Evolutionary conservation across 78 protist genomes (phyloP).

Genomic region (Dictyostelium firmibasis): DNA sequence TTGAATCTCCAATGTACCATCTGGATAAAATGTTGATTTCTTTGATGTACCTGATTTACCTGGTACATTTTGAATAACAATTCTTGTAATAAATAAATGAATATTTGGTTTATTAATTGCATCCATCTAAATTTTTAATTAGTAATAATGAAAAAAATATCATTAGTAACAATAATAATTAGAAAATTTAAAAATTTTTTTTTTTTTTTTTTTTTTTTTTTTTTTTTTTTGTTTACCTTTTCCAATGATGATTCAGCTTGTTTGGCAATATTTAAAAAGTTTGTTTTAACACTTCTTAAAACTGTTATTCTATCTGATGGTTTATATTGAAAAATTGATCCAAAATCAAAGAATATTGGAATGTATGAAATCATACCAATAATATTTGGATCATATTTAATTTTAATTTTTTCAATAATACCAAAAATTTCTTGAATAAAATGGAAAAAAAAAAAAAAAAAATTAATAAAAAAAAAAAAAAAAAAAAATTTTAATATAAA

Average conservation of each 20-base stretch:
- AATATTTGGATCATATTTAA: constrained; percentile 48
- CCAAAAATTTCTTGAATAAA: constrained; percentile 43
- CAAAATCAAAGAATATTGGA: constrained; percentile 50
- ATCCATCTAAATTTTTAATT: constrained; percentile 41
- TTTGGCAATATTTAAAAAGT: constrained; percentile 18
- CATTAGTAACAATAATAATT: not conserved
- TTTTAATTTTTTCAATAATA: constrained; percentile 34
- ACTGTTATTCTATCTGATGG: constrained; percentile 7
- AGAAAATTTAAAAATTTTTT: not conserved
- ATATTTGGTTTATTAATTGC: constrained; percentile 47
- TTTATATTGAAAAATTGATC: constrained; percentile 14
- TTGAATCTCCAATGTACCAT: constrained; percentile 64
- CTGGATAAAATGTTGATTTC: constrained; percentile 51
- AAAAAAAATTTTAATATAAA: not conserved
- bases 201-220: not conserved
- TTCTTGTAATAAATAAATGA: constrained; percentile 34
- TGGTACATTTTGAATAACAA: constrained; percentile 43
- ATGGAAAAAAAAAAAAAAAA: no score
- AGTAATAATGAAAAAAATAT: no score
- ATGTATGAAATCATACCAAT: constrained; percentile 38
- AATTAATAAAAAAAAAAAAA: not conserved
- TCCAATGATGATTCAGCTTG: constrained; percentile 55
- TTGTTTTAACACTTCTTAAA: constrained; percentile 27
- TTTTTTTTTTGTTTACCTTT: constrained; percentile 6
- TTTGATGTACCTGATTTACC: constrained; percentile 72